Percentiles rank a stretch among this genome's conserved stretches.
These are phyloP conservation scores for Boletellus sp. DNA, from an alignment of 768 basidiomycete genomes.

Conservation along the genomic window DNA sequence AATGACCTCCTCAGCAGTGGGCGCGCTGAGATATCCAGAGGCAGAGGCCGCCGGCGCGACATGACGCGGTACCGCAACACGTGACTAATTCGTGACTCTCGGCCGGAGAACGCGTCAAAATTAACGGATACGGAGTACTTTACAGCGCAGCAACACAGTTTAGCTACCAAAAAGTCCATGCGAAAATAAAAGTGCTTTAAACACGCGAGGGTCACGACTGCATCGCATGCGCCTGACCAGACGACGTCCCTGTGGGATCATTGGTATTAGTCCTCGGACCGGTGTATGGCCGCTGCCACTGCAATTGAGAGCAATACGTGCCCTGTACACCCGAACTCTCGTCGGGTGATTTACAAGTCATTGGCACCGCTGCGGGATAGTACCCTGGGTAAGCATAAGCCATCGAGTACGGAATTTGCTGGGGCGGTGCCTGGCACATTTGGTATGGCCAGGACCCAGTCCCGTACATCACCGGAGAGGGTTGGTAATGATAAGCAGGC, in stretches of 20 bases:
- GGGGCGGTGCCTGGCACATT: slow-evolving; percentile 16
- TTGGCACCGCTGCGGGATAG: slow-evolving; percentile 17
- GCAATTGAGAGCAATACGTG: slow-evolving; percentile 25
- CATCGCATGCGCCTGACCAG: slow-evolving; percentile 12
- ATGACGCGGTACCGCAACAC: too few relatives aligned
- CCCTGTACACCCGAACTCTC: slow-evolving; percentile 20
- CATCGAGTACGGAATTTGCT: slow-evolving; percentile 19
- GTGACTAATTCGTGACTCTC: too few relatives aligned
- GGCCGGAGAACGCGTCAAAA: neutral
- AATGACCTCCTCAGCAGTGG: too few relatives aligned
- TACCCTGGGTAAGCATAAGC: slow-evolving; percentile 22
- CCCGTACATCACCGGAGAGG: slow-evolving; percentile 16
- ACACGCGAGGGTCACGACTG: slow-evolving; percentile 8
- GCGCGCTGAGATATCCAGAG: too few relatives aligned
- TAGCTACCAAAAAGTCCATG: slow-evolving; percentile 7
- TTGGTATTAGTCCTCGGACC: slow-evolving; percentile 35
- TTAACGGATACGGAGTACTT: slow-evolving; percentile 16
- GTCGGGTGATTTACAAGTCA: slow-evolving; percentile 10
- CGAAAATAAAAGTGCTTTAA: neutral
- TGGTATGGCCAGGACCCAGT: slow-evolving; percentile 35
- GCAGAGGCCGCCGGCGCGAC: too few relatives aligned
- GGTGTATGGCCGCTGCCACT: slow-evolving; percentile 36
- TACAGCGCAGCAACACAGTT: slow-evolving; percentile 13
- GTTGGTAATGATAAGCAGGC: slow-evolving; percentile 20
- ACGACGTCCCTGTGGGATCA: slow-evolving; percentile 28